Evolutionary conservation across 2,329 filamentous ascomycete genomes (phyloP).

Genomic region (Fusarium nurragi): DNA sequence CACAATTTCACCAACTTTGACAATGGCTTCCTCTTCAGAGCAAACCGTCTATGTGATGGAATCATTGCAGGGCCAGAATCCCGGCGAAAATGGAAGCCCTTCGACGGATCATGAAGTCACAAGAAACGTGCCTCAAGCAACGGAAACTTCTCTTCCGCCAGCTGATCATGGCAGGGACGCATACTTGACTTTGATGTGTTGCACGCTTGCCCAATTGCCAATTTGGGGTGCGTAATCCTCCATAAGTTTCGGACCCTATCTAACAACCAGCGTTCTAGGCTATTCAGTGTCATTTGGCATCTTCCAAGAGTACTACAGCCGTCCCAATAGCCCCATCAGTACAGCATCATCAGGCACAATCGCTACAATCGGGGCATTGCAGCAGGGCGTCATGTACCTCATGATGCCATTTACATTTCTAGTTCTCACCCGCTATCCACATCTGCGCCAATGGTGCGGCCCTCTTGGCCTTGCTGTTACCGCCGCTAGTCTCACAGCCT

Average conservation of each 20-base stretch:
- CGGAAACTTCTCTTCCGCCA: constrained; percentile 33
- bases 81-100: not conserved
- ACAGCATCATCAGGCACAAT: constrained; percentile 50
- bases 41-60: not conserved
- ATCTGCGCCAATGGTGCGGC: constrained; percentile 52
- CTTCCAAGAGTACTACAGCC: constrained; percentile 73
- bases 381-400: constrained; percentile 62
- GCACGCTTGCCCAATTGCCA: constrained; percentile 45
- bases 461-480: constrained; percentile 58
- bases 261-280: constrained; percentile 16
- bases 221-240: constrained; percentile 43
- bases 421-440: constrained; percentile 54
- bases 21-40: not conserved
- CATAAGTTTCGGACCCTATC: rapidly evolving
- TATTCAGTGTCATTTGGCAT: constrained; percentile 65
- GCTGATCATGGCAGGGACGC: constrained; percentile 44
- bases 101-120: not conserved
- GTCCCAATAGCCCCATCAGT: constrained; percentile 58
- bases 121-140: not conserved
- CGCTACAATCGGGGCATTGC: constrained; percentile 37
- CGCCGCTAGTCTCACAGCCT: constrained; percentile 58
- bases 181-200: constrained; percentile 45
- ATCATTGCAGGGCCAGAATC: not conserved
- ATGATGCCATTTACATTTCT: constrained; percentile 59
- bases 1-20: not conserved